phyloP scores from a whole-genome alignment of 352 stramenopile genomes.

The Phytophthora meadii region DNA sequence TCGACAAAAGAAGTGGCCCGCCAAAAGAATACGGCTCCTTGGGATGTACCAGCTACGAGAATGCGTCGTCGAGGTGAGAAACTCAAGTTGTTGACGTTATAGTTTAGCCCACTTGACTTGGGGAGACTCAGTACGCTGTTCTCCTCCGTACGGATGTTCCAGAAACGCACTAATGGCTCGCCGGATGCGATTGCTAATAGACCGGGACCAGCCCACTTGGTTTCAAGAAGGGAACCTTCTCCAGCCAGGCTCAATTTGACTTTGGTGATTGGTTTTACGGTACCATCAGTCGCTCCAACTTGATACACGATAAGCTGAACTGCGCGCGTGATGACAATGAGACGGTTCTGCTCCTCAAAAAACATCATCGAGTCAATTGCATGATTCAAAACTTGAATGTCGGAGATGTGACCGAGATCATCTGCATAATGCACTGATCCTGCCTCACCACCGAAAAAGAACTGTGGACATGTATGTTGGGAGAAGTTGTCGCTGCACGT shows the following conservation, averaged over 20 bases:
- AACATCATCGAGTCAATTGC: conserved; percentile 93
- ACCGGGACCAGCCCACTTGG: conserved; percentile 89
- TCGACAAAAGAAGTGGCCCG: conserved; percentile 67
- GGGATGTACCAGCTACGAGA: conserved; percentile 85
- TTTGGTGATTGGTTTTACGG: conserved; percentile 84
- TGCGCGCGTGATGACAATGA: conserved; percentile 92
- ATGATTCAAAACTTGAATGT: conserved; percentile 88
- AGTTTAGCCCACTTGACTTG: conserved; percentile 47
- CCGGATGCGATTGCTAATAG: conserved; percentile 91
- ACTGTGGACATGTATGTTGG: conserved; percentile 75
- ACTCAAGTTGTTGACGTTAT: conserved; percentile 86
- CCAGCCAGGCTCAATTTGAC: conserved; percentile 91
- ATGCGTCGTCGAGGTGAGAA: conserved; percentile 91
- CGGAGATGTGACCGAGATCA: conserved; percentile 92
- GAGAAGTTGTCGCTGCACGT: conserved; percentile 52
- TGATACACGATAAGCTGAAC: conserved; percentile 92
- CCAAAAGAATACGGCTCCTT: conserved; percentile 92
- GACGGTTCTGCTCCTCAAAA: conserved; percentile 72
- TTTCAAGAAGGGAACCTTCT: conserved; percentile 83
- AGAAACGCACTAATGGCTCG: conserved; percentile 92
- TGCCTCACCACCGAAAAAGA: conserved; percentile 94
- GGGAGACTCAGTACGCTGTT: conserved; percentile 92
- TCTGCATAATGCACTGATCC: conserved; percentile 92
- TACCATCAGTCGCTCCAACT: conserved; percentile 79
- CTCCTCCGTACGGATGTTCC: conserved; percentile 91